phyloP scores from a whole-genome alignment of 495 filamentous ascomycete genomes.

The Annulohypoxylon nitens region DNA sequence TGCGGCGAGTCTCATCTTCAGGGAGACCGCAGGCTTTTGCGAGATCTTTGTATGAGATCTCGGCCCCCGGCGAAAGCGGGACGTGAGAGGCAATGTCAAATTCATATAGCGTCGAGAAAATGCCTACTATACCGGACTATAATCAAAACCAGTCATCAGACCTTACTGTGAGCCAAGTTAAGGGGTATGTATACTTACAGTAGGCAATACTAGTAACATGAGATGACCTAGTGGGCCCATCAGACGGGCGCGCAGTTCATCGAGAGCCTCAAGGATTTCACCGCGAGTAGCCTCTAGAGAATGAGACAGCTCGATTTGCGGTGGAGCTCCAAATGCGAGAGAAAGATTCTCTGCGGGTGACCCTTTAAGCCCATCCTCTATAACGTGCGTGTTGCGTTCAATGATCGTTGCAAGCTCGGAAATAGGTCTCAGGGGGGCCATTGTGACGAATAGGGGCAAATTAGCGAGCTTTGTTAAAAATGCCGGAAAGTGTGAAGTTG shows the following conservation, averaged over 20 bases:
- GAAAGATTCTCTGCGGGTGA: constrained; percentile 41
- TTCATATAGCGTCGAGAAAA: constrained; percentile 36
- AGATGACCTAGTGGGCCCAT: constrained; percentile 40
- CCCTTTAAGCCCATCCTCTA: constrained; percentile 39
- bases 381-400: constrained; percentile 24
- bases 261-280: constrained; percentile 44
- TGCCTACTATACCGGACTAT: constrained; percentile 30
- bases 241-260: constrained; percentile 42
- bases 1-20: constrained; percentile 53
- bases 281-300: constrained; percentile 27
- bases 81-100: constrained; percentile 44
- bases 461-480: neutral
- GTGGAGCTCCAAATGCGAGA: constrained; percentile 34
- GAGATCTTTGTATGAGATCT: constrained; percentile 54
- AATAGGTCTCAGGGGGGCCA: constrained; percentile 44
- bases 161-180: neutral
- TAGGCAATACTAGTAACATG: constrained; percentile 20
- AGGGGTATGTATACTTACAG: constrained; percentile 20
- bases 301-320: constrained; percentile 16
- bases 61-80: constrained; percentile 22
- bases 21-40: constrained; percentile 49
- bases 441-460: constrained; percentile 17
- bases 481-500: neutral
- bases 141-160: constrained; percentile 9
- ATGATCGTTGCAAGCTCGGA: constrained; percentile 48